Conservation (phyloP, 768 basidiomycete species). For the Lentinula lateritia region DNA sequence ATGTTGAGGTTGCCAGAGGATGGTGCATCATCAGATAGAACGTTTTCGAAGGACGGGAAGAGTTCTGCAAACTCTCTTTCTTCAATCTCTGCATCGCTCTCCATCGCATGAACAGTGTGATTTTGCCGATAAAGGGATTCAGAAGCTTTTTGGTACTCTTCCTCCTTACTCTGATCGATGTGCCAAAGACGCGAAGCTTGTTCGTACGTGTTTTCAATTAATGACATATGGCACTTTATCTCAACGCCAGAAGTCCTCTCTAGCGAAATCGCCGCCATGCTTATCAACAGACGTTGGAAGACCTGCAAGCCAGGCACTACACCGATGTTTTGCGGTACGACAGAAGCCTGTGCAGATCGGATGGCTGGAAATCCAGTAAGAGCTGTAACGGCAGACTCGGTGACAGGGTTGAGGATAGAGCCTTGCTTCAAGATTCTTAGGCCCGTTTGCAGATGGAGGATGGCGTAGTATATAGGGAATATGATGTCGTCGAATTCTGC, state of each 20-base stretch:
- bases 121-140: constrained; percentile 74
- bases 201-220: constrained; percentile 54
- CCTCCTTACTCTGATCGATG: constrained; percentile 67
- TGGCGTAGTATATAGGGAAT: constrained; percentile 57
- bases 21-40: constrained; percentile 20
- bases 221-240: constrained; percentile 19
- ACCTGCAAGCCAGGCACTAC: constrained; percentile 15
- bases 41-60: constrained; percentile 81
- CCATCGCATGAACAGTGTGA: constrained; percentile 43
- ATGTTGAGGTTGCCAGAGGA: constrained; percentile 1
- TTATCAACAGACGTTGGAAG: constrained; percentile 40
- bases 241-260: constrained; percentile 39
- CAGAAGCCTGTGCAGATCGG: constrained; percentile 32
- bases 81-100: constrained; percentile 71
- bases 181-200: constrained; percentile 79
- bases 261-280: constrained; percentile 40
- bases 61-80: constrained; percentile 77
- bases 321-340: constrained; percentile 6
- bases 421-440: constrained; percentile 45
- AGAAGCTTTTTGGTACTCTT: constrained; percentile 55
- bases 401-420: constrained; percentile 16
- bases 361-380: constrained; percentile 54
- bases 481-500: constrained; percentile 67
- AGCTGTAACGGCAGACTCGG: constrained; percentile 19
- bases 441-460: constrained; percentile 67